A percentile compares a stretch with the other conserved stretches of the same genome.
These are phyloP conservation scores for Herpetomonas tarakana DNA, from an alignment of 208 protist genomes.

Conservation along the genomic window DNA sequence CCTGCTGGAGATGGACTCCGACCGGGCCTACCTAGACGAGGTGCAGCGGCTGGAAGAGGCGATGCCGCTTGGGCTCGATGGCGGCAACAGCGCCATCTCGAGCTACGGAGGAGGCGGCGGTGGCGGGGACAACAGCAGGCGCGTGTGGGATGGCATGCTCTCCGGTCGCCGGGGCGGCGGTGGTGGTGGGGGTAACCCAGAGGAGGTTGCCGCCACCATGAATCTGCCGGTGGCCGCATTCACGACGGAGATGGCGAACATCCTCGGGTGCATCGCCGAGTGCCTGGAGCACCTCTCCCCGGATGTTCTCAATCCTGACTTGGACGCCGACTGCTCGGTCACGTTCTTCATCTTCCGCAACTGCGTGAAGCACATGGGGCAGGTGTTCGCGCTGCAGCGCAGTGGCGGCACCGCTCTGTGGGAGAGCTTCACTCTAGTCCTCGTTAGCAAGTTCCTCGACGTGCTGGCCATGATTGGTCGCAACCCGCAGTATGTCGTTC, in stretches of 20 bases:
- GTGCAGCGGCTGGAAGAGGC: constrained; percentile 39
- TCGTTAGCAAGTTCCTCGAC: constrained; percentile 63
- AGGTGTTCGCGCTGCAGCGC: constrained; percentile 68
- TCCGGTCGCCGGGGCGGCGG: background rate
- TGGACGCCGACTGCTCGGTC: constrained; percentile 73
- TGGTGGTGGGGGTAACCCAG: background rate
- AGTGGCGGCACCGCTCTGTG: constrained; percentile 28
- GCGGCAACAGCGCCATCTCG: background rate
- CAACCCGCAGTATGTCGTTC: constrained; percentile 73
- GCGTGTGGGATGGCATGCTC: background rate
- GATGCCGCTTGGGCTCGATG: constrained; percentile 1
- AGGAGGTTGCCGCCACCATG: background rate
- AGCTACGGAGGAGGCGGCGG: background rate
- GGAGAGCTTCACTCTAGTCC: constrained; percentile 77
- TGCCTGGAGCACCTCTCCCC: constrained; percentile 76
- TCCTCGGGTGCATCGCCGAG: constrained; percentile 59
- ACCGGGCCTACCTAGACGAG: constrained; percentile 54
- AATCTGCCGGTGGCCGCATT: constrained; percentile 25
- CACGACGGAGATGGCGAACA: constrained; percentile 74
- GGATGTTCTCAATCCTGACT: constrained; percentile 73
- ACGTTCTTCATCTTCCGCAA: constrained; percentile 89
- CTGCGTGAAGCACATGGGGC: constrained; percentile 64
- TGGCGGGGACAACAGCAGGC: too few species aligned
- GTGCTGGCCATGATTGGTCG: constrained; percentile 86
- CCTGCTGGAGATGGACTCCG: constrained; percentile 70